These are phyloP conservation scores for Trichothecium sympodiale DNA, from an alignment of 2,329 filamentous ascomycete species.

Conservation along the genomic window DNA sequence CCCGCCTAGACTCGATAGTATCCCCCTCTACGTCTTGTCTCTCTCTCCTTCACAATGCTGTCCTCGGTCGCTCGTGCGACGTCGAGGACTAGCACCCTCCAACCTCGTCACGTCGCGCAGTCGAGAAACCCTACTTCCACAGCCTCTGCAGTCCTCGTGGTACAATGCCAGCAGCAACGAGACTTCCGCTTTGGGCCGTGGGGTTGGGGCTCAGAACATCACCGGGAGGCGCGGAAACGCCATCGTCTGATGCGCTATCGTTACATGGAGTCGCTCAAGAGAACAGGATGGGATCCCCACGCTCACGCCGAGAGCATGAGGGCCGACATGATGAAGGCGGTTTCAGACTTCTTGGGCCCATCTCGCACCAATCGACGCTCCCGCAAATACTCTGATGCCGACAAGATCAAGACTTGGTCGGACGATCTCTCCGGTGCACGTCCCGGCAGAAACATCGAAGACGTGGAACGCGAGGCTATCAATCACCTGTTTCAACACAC, in stretches of 20 bases:
- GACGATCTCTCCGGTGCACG: conserved; percentile 25
- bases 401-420: conserved; percentile 23
- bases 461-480: conserved; percentile 32
- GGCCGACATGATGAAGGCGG: conserved; percentile 26
- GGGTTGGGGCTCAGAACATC: conserved; percentile 26
- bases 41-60: conserved; percentile 9
- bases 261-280: conserved; percentile 32
- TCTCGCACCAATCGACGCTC: conserved; percentile 18
- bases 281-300: conserved; percentile 34
- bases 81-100: too few species aligned
- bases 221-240: conserved; percentile 32
- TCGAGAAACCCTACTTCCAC: too few species aligned
- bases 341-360: conserved; percentile 23
- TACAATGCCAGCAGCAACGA: conserved; percentile 12
- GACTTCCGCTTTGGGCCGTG: conserved; percentile 38
- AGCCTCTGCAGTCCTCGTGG: too few species aligned
- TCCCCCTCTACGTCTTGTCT: not conserved
- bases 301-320: conserved; percentile 21
- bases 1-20: not conserved
- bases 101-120: too few species aligned
- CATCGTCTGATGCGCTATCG: conserved; percentile 31
- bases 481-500: conserved; percentile 28
- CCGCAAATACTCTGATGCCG: conserved; percentile 19
- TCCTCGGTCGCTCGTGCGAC: too few species aligned
- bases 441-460: conserved; percentile 29